Conservation (phyloP, 2,329 filamentous ascomycete species). For the Penicillium sp. region DNA sequence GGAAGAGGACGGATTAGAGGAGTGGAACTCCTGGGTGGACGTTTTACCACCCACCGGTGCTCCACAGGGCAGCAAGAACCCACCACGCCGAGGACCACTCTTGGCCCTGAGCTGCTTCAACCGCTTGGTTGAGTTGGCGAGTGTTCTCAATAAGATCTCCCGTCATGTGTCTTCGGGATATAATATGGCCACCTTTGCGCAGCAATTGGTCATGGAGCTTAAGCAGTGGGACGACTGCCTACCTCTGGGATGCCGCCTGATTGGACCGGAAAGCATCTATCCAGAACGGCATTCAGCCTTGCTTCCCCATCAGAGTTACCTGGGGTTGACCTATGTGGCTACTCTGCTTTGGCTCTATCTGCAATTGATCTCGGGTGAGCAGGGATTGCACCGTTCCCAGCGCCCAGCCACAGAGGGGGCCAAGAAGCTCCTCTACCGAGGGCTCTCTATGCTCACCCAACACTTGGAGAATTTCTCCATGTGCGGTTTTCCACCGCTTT, state of each 20-base stretch:
- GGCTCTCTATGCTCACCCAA: conserved; percentile 33
- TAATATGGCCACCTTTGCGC: conserved; percentile 29
- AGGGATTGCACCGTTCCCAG: conserved; percentile 29
- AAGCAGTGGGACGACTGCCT: conserved; percentile 37
- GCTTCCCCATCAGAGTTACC: conserved; percentile 40
- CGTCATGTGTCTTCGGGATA: conserved; percentile 29
- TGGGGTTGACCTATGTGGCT: conserved; percentile 36
- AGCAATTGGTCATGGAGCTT: conserved; percentile 35
- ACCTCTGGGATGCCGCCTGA: conserved; percentile 36
- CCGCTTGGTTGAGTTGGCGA: conserved; percentile 43
- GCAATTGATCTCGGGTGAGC: conserved; percentile 30
- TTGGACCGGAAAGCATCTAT: conserved; percentile 35
- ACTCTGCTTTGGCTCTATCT: conserved; percentile 37
- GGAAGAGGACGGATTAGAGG: conserved; percentile 66
- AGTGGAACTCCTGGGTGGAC: conserved; percentile 70
- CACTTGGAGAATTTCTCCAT: conserved; percentile 38
- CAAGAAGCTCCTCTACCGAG: conserved; percentile 36
- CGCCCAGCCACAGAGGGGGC: conserved; percentile 34
- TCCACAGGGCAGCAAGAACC: conserved; percentile 24
- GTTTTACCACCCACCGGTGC: conserved; percentile 33
- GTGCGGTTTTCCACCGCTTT: conserved; percentile 37
- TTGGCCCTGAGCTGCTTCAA: conserved; percentile 54
- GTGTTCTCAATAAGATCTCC: conserved; percentile 35
- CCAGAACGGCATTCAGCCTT: conserved; percentile 35
- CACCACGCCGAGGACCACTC: conserved; percentile 37